A percentile compares a stretch with the other conserved stretches of the same genome.
phyloP scores from a whole-genome alignment of 352 stramenopile species.

The Plasmopara halstedii region DNA sequence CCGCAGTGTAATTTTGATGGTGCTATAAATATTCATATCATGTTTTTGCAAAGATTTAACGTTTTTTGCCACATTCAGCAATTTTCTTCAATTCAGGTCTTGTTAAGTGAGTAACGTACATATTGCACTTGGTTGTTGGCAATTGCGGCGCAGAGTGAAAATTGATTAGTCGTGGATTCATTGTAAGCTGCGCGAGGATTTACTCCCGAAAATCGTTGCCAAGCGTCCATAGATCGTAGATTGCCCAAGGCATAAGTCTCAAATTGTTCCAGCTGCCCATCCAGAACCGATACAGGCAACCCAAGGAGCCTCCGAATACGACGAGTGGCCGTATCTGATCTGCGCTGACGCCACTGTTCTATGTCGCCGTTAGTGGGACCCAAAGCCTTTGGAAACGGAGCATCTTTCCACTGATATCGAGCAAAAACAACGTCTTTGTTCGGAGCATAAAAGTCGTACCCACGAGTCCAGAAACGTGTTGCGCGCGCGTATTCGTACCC shows the following conservation, averaged over 20 bases:
- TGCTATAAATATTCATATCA: no score
- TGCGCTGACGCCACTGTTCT: conserved; percentile 11
- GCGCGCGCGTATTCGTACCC: conserved; percentile 73
- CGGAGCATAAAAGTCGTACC: conserved; percentile 82
- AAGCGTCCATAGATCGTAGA: conserved; percentile 42
- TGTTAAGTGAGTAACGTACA: conserved; percentile 31
- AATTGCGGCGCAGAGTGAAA: conserved; percentile 47
- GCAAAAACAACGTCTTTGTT: conserved; percentile 54
- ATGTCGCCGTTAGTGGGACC: conserved; percentile 8
- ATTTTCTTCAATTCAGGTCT: no score
- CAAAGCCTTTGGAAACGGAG: conserved; percentile 14
- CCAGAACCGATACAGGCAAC: conserved; percentile 33
- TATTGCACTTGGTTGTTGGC: conserved; percentile 39
- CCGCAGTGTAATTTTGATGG: no score
- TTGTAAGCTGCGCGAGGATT: conserved; percentile 51
- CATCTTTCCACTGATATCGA: conserved; percentile 46
- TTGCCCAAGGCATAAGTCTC: conserved; percentile 38
- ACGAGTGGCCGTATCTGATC: conserved; percentile 33
- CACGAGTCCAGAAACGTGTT: conserved; percentile 77
- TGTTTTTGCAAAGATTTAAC: no score
- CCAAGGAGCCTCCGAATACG: conserved; percentile 60
- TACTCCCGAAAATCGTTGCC: conserved; percentile 59
- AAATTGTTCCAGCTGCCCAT: conserved; percentile 26
- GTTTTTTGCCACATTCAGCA: no score
- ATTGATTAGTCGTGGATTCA: conserved; percentile 84